Evolutionary conservation across 176 grass and related monocot genomes (phyloP), one percentile per base, ranked within the genome.

Genomic region (Carex pumila): DNA sequence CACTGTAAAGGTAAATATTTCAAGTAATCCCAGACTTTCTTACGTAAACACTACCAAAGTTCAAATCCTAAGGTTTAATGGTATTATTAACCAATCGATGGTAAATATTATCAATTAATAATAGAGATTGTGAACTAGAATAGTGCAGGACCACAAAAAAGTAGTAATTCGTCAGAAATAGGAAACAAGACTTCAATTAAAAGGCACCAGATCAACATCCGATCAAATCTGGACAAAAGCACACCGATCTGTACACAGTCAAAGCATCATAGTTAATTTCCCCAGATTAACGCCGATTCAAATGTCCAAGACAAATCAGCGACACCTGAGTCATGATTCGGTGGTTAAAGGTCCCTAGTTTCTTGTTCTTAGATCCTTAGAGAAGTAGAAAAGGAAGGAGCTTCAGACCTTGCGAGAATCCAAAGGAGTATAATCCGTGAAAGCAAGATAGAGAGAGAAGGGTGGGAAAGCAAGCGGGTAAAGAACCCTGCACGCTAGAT

Each of bases 251-350:
- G 77, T 5, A 55, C 32, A 58, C 47, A 68, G 47, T 80, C 62
- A 67, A 54, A 49, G 32, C 74, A 65, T 78, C 70, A 58, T 43
- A 74, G 41, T n/a, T 9, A 81, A 68, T 45, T 65, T 66, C 71
- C 84, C 84, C 84, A 79, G 71, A 86, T 68, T 29, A 65, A 55
- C 85, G 70, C 85, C 75, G 60, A 52, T 59, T 25, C 60, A 79
- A 21, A 77, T 53, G 22, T 11, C 56, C 43, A 79, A 79, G 73
- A 62, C 13, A 86, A 86, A 81, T 80, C 58, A 21, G 66, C 47
- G 64, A 67, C 53, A 71, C 47, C 59, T 67, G 57, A 86, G 61
- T 37, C 6, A 43, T 29, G 67, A 57, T 56, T 30, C 50, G 50
- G 50, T 32, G 53, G 11, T 80, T 86, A 68, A 31, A 43, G 25